A percentile compares a stretch with the other conserved stretches of the same genome.
phyloP scores from a whole-genome alignment of 495 filamentous ascomycete genomes.

The Aspergillus olivimuriae region DNA sequence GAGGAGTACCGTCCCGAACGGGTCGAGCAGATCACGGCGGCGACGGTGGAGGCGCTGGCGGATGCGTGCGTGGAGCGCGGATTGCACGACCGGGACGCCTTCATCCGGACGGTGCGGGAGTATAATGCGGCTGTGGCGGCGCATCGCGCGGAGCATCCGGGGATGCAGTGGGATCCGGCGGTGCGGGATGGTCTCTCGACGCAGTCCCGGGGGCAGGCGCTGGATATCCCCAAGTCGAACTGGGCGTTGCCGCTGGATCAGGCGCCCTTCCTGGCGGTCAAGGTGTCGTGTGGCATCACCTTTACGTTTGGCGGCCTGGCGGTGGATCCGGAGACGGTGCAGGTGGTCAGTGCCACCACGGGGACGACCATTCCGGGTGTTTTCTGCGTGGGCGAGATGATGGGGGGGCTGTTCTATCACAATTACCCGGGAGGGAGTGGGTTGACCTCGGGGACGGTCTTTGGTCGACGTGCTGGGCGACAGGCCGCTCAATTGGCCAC shows the following conservation, averaged over 20 bases:
- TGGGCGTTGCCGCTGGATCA: constrained; percentile 54
- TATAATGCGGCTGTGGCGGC: constrained; percentile 48
- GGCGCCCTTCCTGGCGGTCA: constrained; percentile 52
- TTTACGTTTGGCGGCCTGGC: constrained; percentile 61
- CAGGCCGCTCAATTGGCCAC: constrained; percentile 23
- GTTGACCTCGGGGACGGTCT: constrained; percentile 52
- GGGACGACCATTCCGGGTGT: constrained; percentile 42
- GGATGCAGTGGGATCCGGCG: constrained; percentile 44
- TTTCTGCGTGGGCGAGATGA: constrained; percentile 54
- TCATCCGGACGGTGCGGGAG: constrained; percentile 40
- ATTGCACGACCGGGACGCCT: constrained; percentile 29
- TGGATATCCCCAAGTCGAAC: constrained; percentile 52
- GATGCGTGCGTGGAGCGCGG: constrained; percentile 37
- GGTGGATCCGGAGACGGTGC: constrained; percentile 40
- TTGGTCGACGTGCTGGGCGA: constrained; percentile 46
- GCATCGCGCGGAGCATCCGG: constrained; percentile 30
- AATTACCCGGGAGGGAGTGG: constrained; percentile 62
- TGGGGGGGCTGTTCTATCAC: constrained; percentile 56
- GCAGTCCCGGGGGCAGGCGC: constrained; percentile 25
- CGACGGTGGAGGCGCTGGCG: constrained; percentile 47
- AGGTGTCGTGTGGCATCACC: constrained; percentile 54
- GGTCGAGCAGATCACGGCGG: constrained; percentile 41
- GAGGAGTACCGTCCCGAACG: constrained; percentile 55
- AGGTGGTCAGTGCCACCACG: constrained; percentile 39
- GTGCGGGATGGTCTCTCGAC: constrained; percentile 52